phyloP scores from a whole-genome alignment of 257 asterid species.

The Coffea eugenioides region DNA sequence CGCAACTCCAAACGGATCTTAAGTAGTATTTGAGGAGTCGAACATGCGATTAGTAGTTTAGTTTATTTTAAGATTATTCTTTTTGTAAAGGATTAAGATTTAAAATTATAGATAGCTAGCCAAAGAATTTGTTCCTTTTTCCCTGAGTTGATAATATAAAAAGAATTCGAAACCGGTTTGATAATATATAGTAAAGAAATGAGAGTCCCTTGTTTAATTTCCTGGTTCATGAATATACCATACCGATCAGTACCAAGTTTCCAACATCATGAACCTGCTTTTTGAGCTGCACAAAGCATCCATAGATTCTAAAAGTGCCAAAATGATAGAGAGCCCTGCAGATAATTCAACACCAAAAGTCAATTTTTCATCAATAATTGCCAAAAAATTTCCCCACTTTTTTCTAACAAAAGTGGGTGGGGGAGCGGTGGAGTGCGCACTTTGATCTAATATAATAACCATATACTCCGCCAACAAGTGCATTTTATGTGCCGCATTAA shows the following conservation, averaged over 20 bases:
- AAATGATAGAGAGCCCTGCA: not conserved
- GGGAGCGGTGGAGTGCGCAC: not conserved
- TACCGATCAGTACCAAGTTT: not conserved
- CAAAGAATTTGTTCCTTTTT: too few species aligned
- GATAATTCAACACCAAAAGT: not conserved
- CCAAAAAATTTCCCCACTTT: not conserved
- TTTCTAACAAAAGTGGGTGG: not conserved
- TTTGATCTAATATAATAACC: not conserved
- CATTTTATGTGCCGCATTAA: not conserved
- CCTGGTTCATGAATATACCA: not conserved
- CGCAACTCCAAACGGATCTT: too few species aligned
- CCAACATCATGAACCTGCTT: slow-evolving; percentile 1
- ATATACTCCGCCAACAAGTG: not conserved
- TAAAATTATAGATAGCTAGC: too few species aligned
- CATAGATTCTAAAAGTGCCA: not conserved
- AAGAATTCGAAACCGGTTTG: not conserved
- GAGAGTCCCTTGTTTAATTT: not conserved
- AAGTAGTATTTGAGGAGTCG: too few species aligned
- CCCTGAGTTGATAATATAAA: too few species aligned
- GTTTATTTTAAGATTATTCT: too few species aligned
- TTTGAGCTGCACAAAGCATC: not conserved
- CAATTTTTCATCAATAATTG: slow-evolving; percentile 9
- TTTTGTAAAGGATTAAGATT: too few species aligned
- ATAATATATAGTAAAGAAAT: not conserved
- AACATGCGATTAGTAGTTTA: too few species aligned